Base-by-base conservation (phyloP, 2,329 filamentous ascomycete genomes). In the Erysiphe pulchra region DNA sequence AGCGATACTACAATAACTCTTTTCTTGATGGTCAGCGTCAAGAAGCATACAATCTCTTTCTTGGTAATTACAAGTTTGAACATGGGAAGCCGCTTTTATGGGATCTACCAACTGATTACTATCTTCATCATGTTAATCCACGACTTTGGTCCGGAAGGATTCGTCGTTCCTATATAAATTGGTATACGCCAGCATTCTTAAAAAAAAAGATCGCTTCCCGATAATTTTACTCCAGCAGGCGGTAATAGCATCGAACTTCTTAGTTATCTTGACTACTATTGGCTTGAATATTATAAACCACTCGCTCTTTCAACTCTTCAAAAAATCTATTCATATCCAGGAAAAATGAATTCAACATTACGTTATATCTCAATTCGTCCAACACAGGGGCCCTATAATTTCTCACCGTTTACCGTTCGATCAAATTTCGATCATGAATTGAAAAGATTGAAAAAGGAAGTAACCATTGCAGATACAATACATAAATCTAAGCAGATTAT, bases 1-100 rank as follows among this genome's bases (percentile, higher is more conserved):
- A 95, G 61, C 75, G 90, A 28, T 98, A 95, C 60, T 98, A 98
- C 61, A 93, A 95, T 63, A 98, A 98, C 57, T 92, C 87, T 0
- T 98, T 98, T 59, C 71, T 98, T 9, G 90, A 98, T 60, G 86
- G 80, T n/a, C 90, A 98, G 58, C 76, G 90, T 31, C 90, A 98
- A 61, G 90, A 98, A 61, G 90, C 90, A 0, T 95, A 95, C 61
- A 98, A 98, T 53, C 67, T 98, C 10, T 98, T 98, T 57, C 70
- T 98, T 1, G 90, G 90, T 7, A 94, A 95, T 57, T 98, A 98
- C 59, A 82, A 86, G 44, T 95, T 85, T 57, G 64, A 71, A 0
- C 76, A 84, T 51, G 85, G 82, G 0, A 79, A 92, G 57, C 90
- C 90, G 0, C 87, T 95, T 83, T 69, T 98, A 2, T 98, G 90